A percentile compares a stretch with the other conserved stretches of the same genome.
These are phyloP conservation scores for Amanita muscaria DNA, from an alignment of 768 basidiomycete genomes.

Conservation along the genomic window DNA sequence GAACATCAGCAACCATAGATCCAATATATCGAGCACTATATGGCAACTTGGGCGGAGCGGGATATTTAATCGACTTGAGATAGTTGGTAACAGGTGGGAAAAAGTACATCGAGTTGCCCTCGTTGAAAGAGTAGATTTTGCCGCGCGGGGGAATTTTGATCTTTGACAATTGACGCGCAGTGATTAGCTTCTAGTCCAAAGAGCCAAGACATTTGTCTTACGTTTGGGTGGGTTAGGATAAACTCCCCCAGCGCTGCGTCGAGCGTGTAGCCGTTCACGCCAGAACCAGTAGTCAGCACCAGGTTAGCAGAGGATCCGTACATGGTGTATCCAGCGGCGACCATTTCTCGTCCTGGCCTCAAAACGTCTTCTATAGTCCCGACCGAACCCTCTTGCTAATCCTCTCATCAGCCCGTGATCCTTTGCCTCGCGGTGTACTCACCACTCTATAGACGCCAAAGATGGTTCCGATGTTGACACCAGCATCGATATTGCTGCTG, in stretches of 20 bases:
- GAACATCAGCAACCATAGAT: constrained; percentile 98
- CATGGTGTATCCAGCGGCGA: constrained; percentile 97
- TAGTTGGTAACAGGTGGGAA: constrained; percentile 72
- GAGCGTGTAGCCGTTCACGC: constrained; percentile 97
- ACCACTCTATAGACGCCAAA: constrained; percentile 95
- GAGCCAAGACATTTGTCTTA: constrained; percentile 24
- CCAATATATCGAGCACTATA: constrained; percentile 94
- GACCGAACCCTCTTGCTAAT: constrained; percentile 61
- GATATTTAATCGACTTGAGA: constrained; percentile 88
- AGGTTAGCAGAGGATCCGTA: constrained; percentile 95
- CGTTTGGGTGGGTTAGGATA: constrained; percentile 95
- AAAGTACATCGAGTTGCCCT: constrained; percentile 96
- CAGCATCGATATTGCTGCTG: constrained; percentile 95
- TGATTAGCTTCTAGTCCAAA: background rate
- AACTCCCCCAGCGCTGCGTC: constrained; percentile 96
- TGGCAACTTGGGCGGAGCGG: constrained; percentile 66
- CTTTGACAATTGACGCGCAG: constrained; percentile 30
- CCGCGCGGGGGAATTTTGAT: constrained; percentile 91
- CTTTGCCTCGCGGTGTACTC: constrained; percentile 23
- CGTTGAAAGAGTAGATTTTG: constrained; percentile 99
- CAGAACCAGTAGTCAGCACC: constrained; percentile 88
- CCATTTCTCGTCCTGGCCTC: constrained; percentile 92
- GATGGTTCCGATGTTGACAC: constrained; percentile 96
- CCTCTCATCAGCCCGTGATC: background rate
- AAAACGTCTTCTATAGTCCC: constrained; percentile 86